Evolutionary conservation across 345 rosid species (phyloP).

Genomic region (Populus alba): DNA sequence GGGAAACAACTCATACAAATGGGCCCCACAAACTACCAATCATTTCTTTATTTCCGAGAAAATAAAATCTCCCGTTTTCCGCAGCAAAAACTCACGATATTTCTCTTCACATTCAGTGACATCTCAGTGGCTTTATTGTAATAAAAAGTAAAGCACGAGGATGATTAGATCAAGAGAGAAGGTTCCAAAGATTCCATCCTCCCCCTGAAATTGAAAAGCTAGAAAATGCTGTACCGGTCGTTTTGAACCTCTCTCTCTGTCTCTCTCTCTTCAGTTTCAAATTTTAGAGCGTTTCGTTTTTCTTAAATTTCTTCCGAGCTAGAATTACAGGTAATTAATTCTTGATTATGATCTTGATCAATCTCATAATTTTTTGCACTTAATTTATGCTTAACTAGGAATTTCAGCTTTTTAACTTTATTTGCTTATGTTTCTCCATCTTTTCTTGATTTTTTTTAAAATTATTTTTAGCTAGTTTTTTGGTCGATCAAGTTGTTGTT

Average conservation of each 20-base stretch:
- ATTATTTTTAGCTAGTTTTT: not conserved
- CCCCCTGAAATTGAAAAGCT: conserved; percentile 22
- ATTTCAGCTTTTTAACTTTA: not conserved
- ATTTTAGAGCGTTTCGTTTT: not conserved
- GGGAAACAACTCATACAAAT: not conserved
- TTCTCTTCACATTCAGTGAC: not conserved
- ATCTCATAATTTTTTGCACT: not conserved
- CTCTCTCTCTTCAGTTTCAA: conserved; percentile 1
- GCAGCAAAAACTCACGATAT: not conserved
- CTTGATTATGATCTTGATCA: conserved; percentile 14
- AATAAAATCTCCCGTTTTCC: not conserved
- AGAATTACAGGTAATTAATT: conserved; percentile 25
- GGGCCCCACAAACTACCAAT: not conserved
- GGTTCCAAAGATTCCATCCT: conserved; percentile 30
- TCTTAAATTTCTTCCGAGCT: conserved; percentile 11
- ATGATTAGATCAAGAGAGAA: not conserved
- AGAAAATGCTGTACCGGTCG: conserved; percentile 12
- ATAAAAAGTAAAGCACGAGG: conserved; percentile 7
- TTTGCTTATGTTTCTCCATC: not conserved
- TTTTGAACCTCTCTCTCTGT: not conserved
- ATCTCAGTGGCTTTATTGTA: not conserved
- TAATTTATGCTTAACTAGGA: not conserved
- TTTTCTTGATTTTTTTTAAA: not conserved
- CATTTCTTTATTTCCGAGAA: not conserved
- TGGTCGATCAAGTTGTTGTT: not conserved